These are phyloP conservation scores for Austroboletus niveus DNA, from an alignment of 1,284 basidiomycete species.

Conservation along the genomic window DNA sequence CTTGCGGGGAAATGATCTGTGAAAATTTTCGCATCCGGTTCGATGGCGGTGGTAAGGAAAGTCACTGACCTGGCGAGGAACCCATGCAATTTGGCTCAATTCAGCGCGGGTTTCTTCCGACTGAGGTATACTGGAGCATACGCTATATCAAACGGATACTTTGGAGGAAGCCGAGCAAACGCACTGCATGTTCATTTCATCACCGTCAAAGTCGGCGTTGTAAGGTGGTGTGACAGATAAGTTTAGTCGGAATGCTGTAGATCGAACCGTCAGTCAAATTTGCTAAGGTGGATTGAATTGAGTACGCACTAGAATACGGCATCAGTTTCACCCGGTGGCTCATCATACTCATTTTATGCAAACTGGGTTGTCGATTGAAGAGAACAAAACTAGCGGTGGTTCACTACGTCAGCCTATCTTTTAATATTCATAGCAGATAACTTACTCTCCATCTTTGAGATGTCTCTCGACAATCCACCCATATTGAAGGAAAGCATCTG, in stretches of 20 bases:
- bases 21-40: constrained; percentile 1
- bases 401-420: constrained; percentile 6
- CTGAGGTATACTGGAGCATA: constrained; percentile 78
- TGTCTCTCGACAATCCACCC: constrained; percentile 99
- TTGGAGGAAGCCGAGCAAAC: constrained; percentile 32
- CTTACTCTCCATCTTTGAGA: constrained; percentile 95
- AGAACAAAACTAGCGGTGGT: constrained; percentile 70
- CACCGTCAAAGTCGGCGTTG: constrained; percentile 99
- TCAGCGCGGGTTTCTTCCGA: constrained; percentile 99
- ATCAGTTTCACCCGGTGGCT: constrained; percentile 97
- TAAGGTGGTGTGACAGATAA: constrained; percentile 92
- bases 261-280: constrained; percentile 32
- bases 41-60: not conserved
- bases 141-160: constrained; percentile 3
- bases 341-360: constrained; percentile 99
- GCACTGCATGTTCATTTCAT: constrained; percentile 99
- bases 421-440: constrained; percentile 17
- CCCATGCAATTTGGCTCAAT: constrained; percentile 97
- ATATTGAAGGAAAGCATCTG: constrained; percentile 96
- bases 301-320: constrained; percentile 91
- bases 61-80: constrained; percentile 81
- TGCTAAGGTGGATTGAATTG: not conserved
- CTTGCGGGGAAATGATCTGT: constrained; percentile 98
- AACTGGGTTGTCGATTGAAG: constrained; percentile 97
- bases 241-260: constrained; percentile 89